Evolutionary conservation across 2,329 filamentous ascomycete genomes (phyloP), one percentile per base, ranked within the genome.

Genomic region (Magnaporthiopsis poae): DNA sequence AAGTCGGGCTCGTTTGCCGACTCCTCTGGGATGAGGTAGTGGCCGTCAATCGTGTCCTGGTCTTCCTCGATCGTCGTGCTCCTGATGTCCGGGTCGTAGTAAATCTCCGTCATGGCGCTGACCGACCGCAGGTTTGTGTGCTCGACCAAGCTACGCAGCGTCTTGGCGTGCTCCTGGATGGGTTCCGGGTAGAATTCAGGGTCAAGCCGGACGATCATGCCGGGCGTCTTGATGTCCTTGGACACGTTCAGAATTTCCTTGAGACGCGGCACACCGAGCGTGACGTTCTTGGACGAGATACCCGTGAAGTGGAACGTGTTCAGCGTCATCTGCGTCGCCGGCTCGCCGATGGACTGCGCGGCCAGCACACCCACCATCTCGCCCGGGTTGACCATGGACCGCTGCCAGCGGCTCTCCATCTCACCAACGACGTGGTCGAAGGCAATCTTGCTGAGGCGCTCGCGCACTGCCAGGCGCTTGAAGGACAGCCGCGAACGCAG

Each of bases 251-350:
- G 84, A 87, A 99, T 99, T 81, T 99, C 95, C 85, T 99, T 99
- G 64, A 99, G 86, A 88, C 95, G 94, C 61, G 95, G 95, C 61
- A 99, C 95, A 92, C 95, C 95, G 63, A 99, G 88, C 7, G 64
- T 65, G 59, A 65, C 94, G 84, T 99, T 99, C 89, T 99, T 99
- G 31, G 94, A 96, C 56, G 96, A 96, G 68, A 99, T 92, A 96
- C 95, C 95, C 78, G 95, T 93, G 78, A 99, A 99, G 84, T 99
- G 95, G 90, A 99, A 99, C 31, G 95, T 99, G 81, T 99, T 99
- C 68, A 99, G 81, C 1, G 95, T 99, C 95, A 99, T 99, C 82
- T 99, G 95, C 0, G 95, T 99, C 29, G 95, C 96, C 60, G 95
- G 95, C 78, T 99, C 95, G 81, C 95, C 95, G 75, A 99, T 99